Conservation (phyloP, 148 eudicot species). For the Dysphania ambrosioides region DNA sequence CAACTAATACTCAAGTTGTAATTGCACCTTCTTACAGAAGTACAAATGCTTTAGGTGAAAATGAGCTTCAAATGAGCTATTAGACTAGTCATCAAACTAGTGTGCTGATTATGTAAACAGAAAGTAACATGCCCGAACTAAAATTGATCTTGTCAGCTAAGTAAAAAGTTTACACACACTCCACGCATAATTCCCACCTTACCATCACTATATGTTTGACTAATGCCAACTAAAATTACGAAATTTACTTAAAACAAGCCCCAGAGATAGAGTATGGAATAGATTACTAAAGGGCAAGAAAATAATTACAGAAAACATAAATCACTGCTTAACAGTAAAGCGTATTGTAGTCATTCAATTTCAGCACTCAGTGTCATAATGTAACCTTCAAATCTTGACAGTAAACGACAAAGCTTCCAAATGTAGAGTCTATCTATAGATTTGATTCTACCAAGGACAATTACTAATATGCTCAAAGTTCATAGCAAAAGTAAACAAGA, state of each 20-base stretch:
- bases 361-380: neutral
- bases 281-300: neutral
- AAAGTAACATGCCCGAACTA: neutral
- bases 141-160: neutral
- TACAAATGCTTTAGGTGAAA: no score
- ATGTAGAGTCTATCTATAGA: neutral
- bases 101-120: neutral
- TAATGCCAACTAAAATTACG: neutral
- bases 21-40: no score
- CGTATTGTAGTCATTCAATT: neutral
- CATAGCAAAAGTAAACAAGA: neutral
- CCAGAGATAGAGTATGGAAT: neutral
- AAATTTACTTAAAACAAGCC: neutral
- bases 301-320: neutral
- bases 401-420: neutral
- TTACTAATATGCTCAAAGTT: neutral
- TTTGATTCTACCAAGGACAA: neutral
- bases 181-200: neutral
- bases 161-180: neutral
- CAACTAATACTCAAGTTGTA: no score
- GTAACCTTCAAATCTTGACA: neutral
- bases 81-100: neutral
- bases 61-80: neutral
- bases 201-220: neutral
- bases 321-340: neutral